Evolutionary conservation across 176 grass and related monocot species (phyloP), one percentile per base, ranked within the genome.

Genomic region (Zoysia japonica): DNA sequence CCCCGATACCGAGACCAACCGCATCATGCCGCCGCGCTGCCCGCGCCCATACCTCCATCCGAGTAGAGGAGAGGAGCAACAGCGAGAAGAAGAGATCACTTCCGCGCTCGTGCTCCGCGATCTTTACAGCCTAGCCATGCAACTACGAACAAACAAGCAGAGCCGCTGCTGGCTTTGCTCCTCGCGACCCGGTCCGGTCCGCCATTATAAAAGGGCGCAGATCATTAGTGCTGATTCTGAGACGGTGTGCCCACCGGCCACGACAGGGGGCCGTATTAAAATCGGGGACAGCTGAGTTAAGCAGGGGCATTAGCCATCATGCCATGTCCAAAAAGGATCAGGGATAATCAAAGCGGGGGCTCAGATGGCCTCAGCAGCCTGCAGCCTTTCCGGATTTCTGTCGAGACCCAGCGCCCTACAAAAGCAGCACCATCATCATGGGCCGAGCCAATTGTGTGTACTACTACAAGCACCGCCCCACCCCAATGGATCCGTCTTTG

Each of bases 261-360:
- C 36, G 83, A 48, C 54, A 52, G 17, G 45, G 28, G 28, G 28
- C 3, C 59, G 85, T 71, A 83, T 78, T 88, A 85, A 72, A 81
- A 75, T 61, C 5, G 48, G 69, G 56, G 7, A 50, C 17, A 72
- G 64, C 67, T 47, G 47, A 74, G 78, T 64, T 87, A 80, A 65
- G 78, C 80, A 56, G 65, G 41, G 72, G 52, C 89, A 80, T 85
- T 91, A 57, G 46, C 62, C 82, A 87, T 85, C 85, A 91, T 78
- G 72, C 67, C 70, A 43, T 85, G 89, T 88, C 89, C 85, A 91
- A 87, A 91, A 91, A 91, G 78, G 80, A 83, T 78, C 83, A 50
- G 37, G 46, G 68, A 47, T 54, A 78, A 85, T 78, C 68, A 85
- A 78, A 9, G 54, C 73, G 11, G 45, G 11, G 49, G 48, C 69